phyloP scores from a whole-genome alignment of 495 filamentous ascomycete species.

The Talaromyces stipitatus region DNA sequence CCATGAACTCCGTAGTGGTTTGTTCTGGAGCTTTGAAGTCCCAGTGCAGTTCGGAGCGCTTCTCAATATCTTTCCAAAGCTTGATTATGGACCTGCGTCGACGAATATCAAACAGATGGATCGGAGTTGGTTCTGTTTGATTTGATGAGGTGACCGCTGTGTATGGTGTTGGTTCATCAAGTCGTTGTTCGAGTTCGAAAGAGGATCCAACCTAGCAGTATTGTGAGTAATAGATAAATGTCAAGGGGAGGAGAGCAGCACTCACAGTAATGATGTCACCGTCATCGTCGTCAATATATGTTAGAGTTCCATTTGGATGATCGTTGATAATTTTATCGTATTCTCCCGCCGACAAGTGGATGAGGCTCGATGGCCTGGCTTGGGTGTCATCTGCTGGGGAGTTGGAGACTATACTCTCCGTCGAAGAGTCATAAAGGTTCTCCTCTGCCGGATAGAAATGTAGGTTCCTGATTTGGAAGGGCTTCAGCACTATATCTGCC shows the following conservation, averaged over 20 bases:
- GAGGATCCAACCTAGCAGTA: constrained; percentile 39
- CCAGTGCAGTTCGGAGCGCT: constrained; percentile 7
- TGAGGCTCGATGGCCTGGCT: constrained; percentile 14
- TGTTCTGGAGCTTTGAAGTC: not conserved
- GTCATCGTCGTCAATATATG: constrained; percentile 49
- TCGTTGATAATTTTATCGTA: constrained; percentile 42
- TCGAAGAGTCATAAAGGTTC: constrained; percentile 6
- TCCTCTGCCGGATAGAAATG: constrained; percentile 15
- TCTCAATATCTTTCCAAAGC: constrained; percentile 26
- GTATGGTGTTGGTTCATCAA: constrained; percentile 33
- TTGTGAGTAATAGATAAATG: constrained; percentile 9
- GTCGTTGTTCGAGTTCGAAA: constrained; percentile 40
- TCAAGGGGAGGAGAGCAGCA: constrained; percentile 2
- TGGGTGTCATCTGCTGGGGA: not conserved
- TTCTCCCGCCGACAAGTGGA: constrained; percentile 33
- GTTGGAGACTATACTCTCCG: not conserved
- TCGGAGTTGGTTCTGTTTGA: constrained; percentile 14
- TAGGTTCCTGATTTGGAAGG: constrained; percentile 36
- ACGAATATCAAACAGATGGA: constrained; percentile 43
- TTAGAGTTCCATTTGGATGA: constrained; percentile 43
- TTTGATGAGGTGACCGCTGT: not conserved
- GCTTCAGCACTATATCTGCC: constrained; percentile 27
- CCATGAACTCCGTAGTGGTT: not conserved
- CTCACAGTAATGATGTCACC: constrained; percentile 47
- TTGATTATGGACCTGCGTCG: constrained; percentile 35